These are phyloP conservation scores for Orbilia quercus DNA, from an alignment of 2,329 filamentous ascomycete genomes.

Conservation along the genomic window DNA sequence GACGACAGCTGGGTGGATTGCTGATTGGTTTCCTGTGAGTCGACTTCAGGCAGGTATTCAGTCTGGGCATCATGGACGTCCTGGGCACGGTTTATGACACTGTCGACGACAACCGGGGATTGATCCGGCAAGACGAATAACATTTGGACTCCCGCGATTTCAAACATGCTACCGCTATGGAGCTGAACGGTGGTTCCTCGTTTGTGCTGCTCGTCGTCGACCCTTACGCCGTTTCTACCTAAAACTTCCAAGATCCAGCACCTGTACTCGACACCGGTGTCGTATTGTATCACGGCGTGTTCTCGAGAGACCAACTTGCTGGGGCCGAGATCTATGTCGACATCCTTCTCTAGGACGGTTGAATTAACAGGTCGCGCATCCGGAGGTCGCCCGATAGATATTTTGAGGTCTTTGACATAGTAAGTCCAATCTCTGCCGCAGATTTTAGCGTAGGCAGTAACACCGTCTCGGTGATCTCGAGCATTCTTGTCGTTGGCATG, in stretches of 20 bases:
- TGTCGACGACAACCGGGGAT: slow-evolving; percentile 56
- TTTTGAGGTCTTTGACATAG: slow-evolving; percentile 78
- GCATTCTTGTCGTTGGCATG: slow-evolving; percentile 74
- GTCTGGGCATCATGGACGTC: slow-evolving; percentile 48
- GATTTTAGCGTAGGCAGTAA: slow-evolving; percentile 83
- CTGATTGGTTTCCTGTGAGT: slow-evolving; percentile 40
- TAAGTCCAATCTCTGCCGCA: slow-evolving; percentile 85
- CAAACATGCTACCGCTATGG: slow-evolving; percentile 87
- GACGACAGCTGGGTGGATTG: slow-evolving; percentile 46
- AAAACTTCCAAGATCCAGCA: slow-evolving; percentile 88
- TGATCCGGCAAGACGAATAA: slow-evolving; percentile 94
- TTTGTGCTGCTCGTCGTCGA: slow-evolving; percentile 79
- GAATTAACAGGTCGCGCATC: slow-evolving; percentile 64
- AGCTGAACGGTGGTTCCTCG: slow-evolving; percentile 70
- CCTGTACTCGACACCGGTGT: slow-evolving; percentile 68
- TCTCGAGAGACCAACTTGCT: slow-evolving; percentile 83
- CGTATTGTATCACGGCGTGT: slow-evolving; percentile 80
- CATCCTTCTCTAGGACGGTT: slow-evolving; percentile 59
- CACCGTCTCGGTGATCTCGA: slow-evolving; percentile 69
- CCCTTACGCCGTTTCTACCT: slow-evolving; percentile 88
- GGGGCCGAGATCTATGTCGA: slow-evolving; percentile 90
- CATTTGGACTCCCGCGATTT: slow-evolving; percentile 95
- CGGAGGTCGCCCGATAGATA: slow-evolving; percentile 79
- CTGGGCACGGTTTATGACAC: slow-evolving; percentile 58
- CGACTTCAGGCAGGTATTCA: slow-evolving; percentile 42